A percentile compares a stretch with the other conserved stretches of the same genome.
Evolutionary conservation across 257 asterid genomes (phyloP).

Genomic region (Nicotiana tomentosiformis): DNA sequence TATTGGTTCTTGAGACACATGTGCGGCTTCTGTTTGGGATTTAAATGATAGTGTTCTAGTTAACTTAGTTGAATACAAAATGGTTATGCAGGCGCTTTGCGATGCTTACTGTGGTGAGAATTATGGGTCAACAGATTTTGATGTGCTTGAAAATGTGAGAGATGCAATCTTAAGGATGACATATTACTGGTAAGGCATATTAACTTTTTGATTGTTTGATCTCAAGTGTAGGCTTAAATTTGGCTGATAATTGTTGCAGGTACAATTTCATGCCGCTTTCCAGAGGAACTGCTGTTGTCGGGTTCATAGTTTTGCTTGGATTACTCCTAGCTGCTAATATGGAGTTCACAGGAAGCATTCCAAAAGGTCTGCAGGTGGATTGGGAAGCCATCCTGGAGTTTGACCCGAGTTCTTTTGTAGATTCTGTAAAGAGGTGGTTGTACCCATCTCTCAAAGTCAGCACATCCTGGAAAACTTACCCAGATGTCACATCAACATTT

Average conservation of each 20-base stretch:
- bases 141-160: slow-evolving; percentile 78
- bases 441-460: slow-evolving; percentile 73
- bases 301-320: slow-evolving; percentile 79
- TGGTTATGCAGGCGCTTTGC: slow-evolving; percentile 71
- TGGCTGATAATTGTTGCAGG: slow-evolving; percentile 42
- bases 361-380: slow-evolving; percentile 82
- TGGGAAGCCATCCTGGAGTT: slow-evolving; percentile 94
- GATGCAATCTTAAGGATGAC: slow-evolving; percentile 77
- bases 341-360: slow-evolving; percentile 92
- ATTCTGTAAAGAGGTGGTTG: slow-evolving; percentile 67
- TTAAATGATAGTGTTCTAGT: not conserved
- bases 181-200: slow-evolving; percentile 66
- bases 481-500: slow-evolving; percentile 84
- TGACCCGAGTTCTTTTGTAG: slow-evolving; percentile 50
- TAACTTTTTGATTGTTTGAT: not conserved
- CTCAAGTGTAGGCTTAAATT: slow-evolving; percentile 3
- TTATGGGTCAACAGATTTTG: slow-evolving; percentile 82
- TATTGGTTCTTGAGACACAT: not conserved
- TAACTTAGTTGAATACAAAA: slow-evolving; percentile 9
- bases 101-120: slow-evolving; percentile 80
- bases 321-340: slow-evolving; percentile 89
- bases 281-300: slow-evolving; percentile 73
- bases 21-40: not conserved
- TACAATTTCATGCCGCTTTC: slow-evolving; percentile 88
- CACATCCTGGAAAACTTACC: slow-evolving; percentile 91